Evolutionary conservation across 2,329 filamentous ascomycete genomes (phyloP), one percentile per base, ranked within the genome.

Genomic region (Penicillium glabrum): DNA sequence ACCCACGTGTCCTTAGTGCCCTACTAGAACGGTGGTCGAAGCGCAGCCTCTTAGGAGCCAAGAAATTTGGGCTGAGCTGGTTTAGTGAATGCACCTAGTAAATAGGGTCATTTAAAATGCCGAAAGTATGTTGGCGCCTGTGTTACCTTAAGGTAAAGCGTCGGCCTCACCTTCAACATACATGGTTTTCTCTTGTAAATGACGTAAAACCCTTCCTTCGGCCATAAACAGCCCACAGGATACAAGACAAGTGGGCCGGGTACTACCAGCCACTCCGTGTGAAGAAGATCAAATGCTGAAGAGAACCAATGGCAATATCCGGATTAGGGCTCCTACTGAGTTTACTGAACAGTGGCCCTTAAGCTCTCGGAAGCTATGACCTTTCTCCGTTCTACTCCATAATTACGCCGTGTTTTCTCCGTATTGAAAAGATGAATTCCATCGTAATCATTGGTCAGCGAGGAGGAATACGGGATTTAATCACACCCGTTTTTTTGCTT

Each of bases 1-100:
- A 51, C 37, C 57, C 57, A 59, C 54, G 54, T 57, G 54, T 49
- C 33, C 5, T 51, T 43, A 33, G 49, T 45, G 26, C 24, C 27
- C 21, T 46, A n/a, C 16, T 23, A 50, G 27, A 33, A 49, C 19
- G 45, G 45, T 47, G 46, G 46, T 37, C 46, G 33, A 50, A 39
- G 47, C 47, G 47, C 33, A 19, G 31, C 24, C 26, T 31, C 26
- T 47, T 33, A 21, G 14, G 29, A 23, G 14, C 24, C 21, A 48
- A 11, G 11, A 3, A 21, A 26, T 24, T 48, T 10, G 26, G 14
- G 7, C 16, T 21, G 26, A 29, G 16, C 16, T 19, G 14, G 45
- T 10, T 35, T 47, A 35, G 46, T 47, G 6, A 23, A 47, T 47
- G 46, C 46, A 23, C 11, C 46, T 49, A 49, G 21, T 21, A 26